phyloP scores from a whole-genome alignment of 176 grass and related monocot species.

The Oryza punctata region DNA sequence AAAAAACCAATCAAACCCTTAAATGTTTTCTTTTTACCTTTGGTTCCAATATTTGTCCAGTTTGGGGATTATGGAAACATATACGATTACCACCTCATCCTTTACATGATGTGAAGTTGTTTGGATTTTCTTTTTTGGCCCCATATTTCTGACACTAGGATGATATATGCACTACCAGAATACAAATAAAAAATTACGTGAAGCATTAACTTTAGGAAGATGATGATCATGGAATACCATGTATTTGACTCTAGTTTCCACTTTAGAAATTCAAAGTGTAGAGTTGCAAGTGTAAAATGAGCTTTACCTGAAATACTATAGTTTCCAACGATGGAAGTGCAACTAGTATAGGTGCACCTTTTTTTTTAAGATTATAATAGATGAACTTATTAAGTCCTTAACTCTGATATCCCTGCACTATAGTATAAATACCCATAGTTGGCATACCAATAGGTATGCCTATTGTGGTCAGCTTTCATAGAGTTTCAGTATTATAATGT shows the following conservation, averaged over 20 bases:
- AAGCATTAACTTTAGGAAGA: neutral
- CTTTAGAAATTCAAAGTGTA: neutral
- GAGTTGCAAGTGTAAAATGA: neutral
- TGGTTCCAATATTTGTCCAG: neutral
- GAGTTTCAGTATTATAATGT: slow-evolving; percentile 1
- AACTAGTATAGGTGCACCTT: neutral
- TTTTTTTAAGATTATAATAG: no score
- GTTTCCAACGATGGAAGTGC: neutral
- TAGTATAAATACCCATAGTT: slow-evolving; percentile 34
- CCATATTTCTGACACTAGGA: neutral
- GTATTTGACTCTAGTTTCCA: neutral
- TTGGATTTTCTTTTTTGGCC: neutral
- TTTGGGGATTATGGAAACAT: neutral
- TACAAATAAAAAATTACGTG: neutral
- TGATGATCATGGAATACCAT: neutral
- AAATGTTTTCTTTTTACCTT: neutral
- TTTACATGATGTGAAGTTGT: neutral
- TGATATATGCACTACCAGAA: neutral
- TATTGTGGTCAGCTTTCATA: neutral
- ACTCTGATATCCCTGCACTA: neutral
- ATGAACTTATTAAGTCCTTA: neutral
- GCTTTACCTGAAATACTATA: neutral
- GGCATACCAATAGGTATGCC: neutral
- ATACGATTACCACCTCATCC: neutral
- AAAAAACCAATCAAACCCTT: neutral